Evolutionary conservation across 2,329 filamentous ascomycete species (phyloP).

Genomic region (Exserohilum turcica): DNA sequence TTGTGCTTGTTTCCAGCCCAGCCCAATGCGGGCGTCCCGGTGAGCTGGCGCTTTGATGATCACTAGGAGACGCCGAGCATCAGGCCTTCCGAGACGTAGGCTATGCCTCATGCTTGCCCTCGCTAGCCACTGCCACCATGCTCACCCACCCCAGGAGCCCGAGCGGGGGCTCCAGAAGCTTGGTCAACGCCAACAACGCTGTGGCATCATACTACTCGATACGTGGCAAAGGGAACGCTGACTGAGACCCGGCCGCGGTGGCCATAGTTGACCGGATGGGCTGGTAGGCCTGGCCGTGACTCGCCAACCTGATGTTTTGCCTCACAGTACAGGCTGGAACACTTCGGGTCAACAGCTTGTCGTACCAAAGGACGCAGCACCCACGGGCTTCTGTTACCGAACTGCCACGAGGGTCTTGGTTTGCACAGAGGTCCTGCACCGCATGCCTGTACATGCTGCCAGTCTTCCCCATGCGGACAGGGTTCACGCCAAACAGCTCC

Average conservation of each 20-base stretch:
- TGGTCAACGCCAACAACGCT: slow-evolving; percentile 21
- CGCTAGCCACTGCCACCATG: slow-evolving; percentile 30
- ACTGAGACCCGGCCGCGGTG: slow-evolving; percentile 15
- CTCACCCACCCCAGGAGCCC: slow-evolving; percentile 22
- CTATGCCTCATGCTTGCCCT: slow-evolving; percentile 28
- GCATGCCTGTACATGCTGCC: slow-evolving; percentile 2
- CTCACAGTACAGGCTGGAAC: slow-evolving; percentile 6
- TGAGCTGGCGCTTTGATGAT: slow-evolving; percentile 26
- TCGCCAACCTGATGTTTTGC: slow-evolving; percentile 15
- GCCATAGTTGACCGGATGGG: slow-evolving; percentile 4
- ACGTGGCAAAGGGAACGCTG: slow-evolving; percentile 8
- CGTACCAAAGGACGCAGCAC: slow-evolving; percentile 1
- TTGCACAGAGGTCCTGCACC: slow-evolving; percentile 1
- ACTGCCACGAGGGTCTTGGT: slow-evolving; percentile 12
- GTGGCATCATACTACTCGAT: slow-evolving; percentile 19
- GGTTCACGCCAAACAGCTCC: slow-evolving; percentile 19
- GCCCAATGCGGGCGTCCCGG: slow-evolving; percentile 28
- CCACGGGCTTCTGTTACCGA: slow-evolving; percentile 3
- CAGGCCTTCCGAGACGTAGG: slow-evolving; percentile 28
- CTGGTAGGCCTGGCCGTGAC: slow-evolving; percentile 17
- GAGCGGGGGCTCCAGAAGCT: slow-evolving; percentile 34
- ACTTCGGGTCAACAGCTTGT: slow-evolving; percentile 6
- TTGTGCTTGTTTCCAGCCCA: slow-evolving; percentile 24
- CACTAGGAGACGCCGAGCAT: slow-evolving; percentile 22
- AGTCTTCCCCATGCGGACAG: slow-evolving; percentile 7